Evolutionary conservation across 352 stramenopile genomes (phyloP).

Genomic region (Globisporangium iwayamae): DNA sequence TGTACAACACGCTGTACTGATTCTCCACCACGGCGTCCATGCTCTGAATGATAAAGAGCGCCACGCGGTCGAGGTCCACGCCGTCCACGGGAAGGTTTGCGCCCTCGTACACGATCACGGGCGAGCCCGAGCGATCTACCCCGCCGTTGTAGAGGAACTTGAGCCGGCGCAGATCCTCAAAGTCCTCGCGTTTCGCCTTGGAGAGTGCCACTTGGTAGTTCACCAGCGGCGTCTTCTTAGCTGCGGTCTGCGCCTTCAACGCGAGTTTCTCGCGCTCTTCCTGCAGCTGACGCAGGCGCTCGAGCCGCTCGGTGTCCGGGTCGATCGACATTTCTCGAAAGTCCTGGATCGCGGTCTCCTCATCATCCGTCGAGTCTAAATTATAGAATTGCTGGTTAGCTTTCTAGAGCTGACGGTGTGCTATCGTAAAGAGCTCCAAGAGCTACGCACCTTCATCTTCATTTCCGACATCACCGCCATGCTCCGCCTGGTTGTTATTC

Average conservation of each 20-base stretch:
- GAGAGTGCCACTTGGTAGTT: conserved; percentile 44
- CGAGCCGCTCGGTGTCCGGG: conserved; percentile 51
- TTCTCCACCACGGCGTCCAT: conserved; percentile 60
- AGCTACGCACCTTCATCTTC: conserved; percentile 7
- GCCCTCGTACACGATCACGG: conserved; percentile 70
- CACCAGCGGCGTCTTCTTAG: conserved; percentile 16
- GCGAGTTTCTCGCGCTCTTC: conserved; percentile 27
- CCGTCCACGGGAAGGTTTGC: conserved; percentile 39
- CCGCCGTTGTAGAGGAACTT: conserved; percentile 68
- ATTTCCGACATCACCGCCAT: conserved; percentile 19
- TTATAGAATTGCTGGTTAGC: not conserved
- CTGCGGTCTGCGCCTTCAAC: conserved; percentile 7
- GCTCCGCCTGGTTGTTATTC: conserved; percentile 14
- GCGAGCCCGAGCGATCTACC: conserved; percentile 59
- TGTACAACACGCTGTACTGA: conserved; percentile 66
- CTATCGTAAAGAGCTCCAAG: not conserved
- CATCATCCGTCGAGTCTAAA: conserved; percentile 22
- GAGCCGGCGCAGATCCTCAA: conserved; percentile 47
- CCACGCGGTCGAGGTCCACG: conserved; percentile 62
- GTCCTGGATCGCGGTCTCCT: conserved; percentile 40
- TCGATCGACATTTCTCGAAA: conserved; percentile 61
- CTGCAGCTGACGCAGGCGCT: conserved; percentile 34
- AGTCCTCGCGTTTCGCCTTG: conserved; percentile 45
- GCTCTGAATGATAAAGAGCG: conserved; percentile 67
- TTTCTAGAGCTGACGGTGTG: not conserved